Percentiles rank a stretch among this genome's conserved stretches.
Evolutionary conservation across 2,329 filamentous ascomycete species (phyloP).

Genomic region (Bipolaris gigantea): DNA sequence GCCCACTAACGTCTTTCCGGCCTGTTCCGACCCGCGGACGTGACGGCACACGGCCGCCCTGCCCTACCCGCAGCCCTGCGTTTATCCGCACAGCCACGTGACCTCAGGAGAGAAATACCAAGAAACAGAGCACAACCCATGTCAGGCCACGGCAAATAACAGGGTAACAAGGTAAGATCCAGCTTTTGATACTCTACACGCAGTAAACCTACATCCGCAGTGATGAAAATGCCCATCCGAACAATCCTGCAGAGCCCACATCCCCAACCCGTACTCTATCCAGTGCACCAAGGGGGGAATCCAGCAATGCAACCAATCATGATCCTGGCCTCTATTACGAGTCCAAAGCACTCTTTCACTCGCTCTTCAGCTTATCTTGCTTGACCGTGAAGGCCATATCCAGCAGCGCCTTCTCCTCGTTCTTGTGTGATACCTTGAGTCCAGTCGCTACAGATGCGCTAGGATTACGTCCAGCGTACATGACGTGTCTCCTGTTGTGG

Average conservation of each 20-base stretch:
- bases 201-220: conserved; percentile 35
- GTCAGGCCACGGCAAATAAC: background rate
- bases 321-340: background rate
- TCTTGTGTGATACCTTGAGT: conserved; percentile 81
- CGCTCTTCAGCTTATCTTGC: conserved; percentile 68
- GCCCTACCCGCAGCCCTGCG: background rate
- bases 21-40: conserved; percentile 36
- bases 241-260: conserved; percentile 13
- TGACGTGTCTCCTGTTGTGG: conserved; percentile 92
- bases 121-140: too few relatives aligned
- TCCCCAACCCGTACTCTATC: background rate
- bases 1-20: conserved; percentile 21
- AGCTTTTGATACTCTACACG: conserved; percentile 32
- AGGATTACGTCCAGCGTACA: conserved; percentile 93
- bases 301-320: conserved; percentile 20
- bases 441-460: conserved; percentile 94
- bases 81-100: background rate
- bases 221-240: conserved; percentile 30
- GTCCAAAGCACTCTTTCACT: conserved; percentile 46
- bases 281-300: conserved; percentile 13
- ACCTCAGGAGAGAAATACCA: background rate
- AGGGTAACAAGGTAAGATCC: conserved; percentile 10
- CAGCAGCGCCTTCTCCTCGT: conserved; percentile 88
- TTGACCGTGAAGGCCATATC: conserved; percentile 64
- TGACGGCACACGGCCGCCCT: background rate